Evolutionary conservation across 257 asterid species (phyloP).

Genomic region (Solanum ahanhuiri): DNA sequence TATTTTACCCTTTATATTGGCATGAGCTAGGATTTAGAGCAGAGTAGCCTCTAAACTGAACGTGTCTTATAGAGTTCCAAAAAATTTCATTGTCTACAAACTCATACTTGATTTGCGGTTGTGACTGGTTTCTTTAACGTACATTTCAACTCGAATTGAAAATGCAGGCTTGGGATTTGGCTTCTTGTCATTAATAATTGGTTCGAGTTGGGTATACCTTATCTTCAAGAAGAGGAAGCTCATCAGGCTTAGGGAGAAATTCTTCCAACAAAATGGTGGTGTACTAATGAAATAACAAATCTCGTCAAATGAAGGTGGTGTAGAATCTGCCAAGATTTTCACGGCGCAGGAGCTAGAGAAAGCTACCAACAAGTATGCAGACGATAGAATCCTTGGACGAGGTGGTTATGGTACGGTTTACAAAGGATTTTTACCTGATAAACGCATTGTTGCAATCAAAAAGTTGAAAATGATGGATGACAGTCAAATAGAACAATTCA

Average conservation of each 20-base stretch:
- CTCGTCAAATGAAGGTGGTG: constrained; percentile 29
- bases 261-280: constrained; percentile 51
- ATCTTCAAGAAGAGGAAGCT: constrained; percentile 35
- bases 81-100: no score
- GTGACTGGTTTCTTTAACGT: background rate
- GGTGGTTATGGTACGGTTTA: background rate
- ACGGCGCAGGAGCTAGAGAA: background rate
- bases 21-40: no score
- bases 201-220: constrained; percentile 38
- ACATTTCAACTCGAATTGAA: background rate
- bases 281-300: constrained; percentile 42
- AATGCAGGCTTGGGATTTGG: constrained; percentile 57
- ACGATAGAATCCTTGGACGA: background rate
- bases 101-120: background rate
- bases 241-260: constrained; percentile 7
- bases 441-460: background rate
- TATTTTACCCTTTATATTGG: background rate
- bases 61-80: no score
- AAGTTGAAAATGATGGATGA: background rate
- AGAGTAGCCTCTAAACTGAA: no score
- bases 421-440: background rate
- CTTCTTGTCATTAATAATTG: constrained; percentile 32
- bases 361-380: background rate
- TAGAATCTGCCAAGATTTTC: constrained; percentile 18
- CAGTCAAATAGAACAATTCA: background rate